Percentiles rank a stretch among this genome's conserved stretches.
Conservation (phyloP, 768 basidiomycete species). For the Pisolithus tinctorius region DNA sequence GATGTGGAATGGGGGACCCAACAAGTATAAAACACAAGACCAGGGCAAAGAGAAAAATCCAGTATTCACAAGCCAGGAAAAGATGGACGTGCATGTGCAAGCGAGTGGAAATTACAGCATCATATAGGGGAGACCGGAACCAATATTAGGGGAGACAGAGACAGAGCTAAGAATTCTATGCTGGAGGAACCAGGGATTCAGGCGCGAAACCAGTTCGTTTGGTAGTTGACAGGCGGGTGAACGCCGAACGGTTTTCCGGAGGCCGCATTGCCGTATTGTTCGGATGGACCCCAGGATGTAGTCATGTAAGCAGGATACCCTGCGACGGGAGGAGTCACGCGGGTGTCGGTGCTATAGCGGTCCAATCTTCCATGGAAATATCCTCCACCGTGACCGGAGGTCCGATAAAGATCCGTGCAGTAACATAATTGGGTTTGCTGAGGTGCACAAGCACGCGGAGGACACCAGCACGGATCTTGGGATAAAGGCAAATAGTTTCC, state of each 20-base stretch:
- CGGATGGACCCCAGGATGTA: conserved; percentile 37
- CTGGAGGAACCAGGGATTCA: conserved; percentile 25
- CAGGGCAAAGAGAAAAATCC: conserved; percentile 18
- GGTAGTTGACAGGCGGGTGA: conserved; percentile 37
- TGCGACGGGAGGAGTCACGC: conserved; percentile 37
- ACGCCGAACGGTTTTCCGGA: conserved; percentile 39
- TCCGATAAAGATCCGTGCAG: conserved; percentile 41
- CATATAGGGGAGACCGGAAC: conserved; percentile 25
- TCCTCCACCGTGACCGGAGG: conserved; percentile 48
- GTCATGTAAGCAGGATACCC: conserved; percentile 31
- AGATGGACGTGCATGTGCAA: conserved; percentile 28
- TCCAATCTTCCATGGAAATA: conserved; percentile 57
- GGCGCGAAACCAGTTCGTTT: conserved; percentile 44
- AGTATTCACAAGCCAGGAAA: conserved; percentile 31
- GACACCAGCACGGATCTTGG: conserved; percentile 19
- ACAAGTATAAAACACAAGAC: conserved; percentile 17
- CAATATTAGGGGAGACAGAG: conserved; percentile 23
- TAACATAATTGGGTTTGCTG: conserved; percentile 55
- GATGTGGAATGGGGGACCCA: conserved; percentile 24
- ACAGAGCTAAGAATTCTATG: conserved; percentile 22
- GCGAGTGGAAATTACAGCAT: conserved; percentile 36
- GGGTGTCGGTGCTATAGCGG: conserved; percentile 42
- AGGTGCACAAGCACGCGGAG: conserved; percentile 31
- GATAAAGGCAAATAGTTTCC: conserved; percentile 6
- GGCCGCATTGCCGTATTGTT: conserved; percentile 35